These are phyloP conservation scores for Talaromyces sp. DNA, from an alignment of 2,329 filamentous ascomycete species.

Conservation along the genomic window DNA sequence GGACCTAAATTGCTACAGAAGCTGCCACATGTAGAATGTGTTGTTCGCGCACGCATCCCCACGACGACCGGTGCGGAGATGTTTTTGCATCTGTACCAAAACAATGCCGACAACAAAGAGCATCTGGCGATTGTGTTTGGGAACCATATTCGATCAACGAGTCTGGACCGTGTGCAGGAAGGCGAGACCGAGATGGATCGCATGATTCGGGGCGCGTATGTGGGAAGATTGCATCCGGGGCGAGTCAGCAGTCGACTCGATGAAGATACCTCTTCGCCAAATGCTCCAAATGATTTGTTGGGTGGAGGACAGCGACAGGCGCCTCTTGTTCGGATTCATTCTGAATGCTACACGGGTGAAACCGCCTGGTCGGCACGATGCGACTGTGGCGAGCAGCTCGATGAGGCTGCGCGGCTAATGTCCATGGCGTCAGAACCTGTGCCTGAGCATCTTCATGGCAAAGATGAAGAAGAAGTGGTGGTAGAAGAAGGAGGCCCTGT, in stretches of 20 bases:
- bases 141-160: constrained; percentile 68
- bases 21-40: constrained; percentile 83
- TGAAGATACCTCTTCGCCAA: constrained; percentile 17
- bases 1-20: constrained; percentile 68
- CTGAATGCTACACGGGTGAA: constrained; percentile 97
- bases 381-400: constrained; percentile 95
- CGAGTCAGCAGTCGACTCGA: constrained; percentile 69
- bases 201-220: constrained; percentile 92
- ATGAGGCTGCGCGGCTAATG: constrained; percentile 94
- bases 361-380: constrained; percentile 97
- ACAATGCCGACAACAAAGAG: constrained; percentile 90
- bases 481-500: constrained; percentile 16
- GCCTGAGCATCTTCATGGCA: constrained; percentile 13
- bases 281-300: constrained; percentile 6
- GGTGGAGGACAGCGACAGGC: constrained; percentile 25
- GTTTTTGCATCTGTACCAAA: constrained; percentile 93
- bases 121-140: constrained; percentile 97
- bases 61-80: constrained; percentile 90
- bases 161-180: constrained; percentile 45
- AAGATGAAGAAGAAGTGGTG: background rate
- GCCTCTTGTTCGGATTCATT: constrained; percentile 90
- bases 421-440: constrained; percentile 51
- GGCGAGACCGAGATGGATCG: constrained; percentile 55
- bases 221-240: constrained; percentile 80
- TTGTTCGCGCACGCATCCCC: constrained; percentile 90